A percentile compares a stretch with the other conserved stretches of the same genome.
Evolutionary conservation across 1,284 basidiomycete species (phyloP).

Genomic region (Apiotrichum sp.): DNA sequence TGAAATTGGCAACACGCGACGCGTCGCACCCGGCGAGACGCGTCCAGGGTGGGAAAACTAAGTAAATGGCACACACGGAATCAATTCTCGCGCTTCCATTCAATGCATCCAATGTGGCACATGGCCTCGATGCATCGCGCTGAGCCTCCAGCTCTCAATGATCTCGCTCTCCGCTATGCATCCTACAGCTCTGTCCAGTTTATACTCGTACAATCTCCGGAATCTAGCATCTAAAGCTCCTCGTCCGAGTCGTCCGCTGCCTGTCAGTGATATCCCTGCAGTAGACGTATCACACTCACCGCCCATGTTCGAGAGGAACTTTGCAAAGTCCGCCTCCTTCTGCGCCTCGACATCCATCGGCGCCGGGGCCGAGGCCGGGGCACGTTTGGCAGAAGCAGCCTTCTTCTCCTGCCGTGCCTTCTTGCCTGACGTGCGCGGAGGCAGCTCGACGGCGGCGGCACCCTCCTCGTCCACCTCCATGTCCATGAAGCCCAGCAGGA

Average conservation of each 20-base stretch:
- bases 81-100: neutral
- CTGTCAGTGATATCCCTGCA: neutral
- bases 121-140: too few relatives aligned
- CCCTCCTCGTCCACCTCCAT: constrained; percentile 34
- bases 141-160: neutral
- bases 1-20: neutral
- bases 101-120: too few relatives aligned
- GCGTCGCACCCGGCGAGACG: neutral
- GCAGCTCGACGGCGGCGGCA: constrained; percentile 1
- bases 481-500: constrained; percentile 37
- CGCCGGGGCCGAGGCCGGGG: neutral
- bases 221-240: constrained; percentile 4
- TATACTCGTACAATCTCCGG: neutral
- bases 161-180: neutral
- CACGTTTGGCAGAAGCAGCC: constrained; percentile 6
- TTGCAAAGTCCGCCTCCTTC: constrained; percentile 46
- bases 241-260: constrained; percentile 5
- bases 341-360: constrained; percentile 25
- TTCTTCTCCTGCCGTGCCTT: constrained; percentile 8
- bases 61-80: neutral
- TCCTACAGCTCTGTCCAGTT: neutral
- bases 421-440: neutral
- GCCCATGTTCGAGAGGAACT: constrained; percentile 42
- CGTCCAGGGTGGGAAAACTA: neutral
- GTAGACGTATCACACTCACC: constrained; percentile 21